These are phyloP conservation scores for Filobasidium uniguttulatum DNA, from an alignment of 1,284 basidiomycete genomes.

Conservation along the genomic window DNA sequence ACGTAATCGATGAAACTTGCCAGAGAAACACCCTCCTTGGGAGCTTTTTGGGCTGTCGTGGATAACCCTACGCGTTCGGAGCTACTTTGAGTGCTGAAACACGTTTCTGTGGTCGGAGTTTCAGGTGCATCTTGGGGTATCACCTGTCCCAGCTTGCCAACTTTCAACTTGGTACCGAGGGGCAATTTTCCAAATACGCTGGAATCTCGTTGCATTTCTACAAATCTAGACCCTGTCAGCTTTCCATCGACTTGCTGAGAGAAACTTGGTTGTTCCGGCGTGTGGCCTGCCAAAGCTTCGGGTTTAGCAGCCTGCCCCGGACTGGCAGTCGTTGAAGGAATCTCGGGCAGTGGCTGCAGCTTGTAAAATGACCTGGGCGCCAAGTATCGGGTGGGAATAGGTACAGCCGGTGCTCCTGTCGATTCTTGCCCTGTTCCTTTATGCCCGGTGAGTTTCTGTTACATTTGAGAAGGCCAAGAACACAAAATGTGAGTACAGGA, in stretches of 20 bases:
- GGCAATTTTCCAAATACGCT: not conserved
- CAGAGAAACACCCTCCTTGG: too few species aligned
- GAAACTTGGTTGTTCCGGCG: constrained; percentile 35
- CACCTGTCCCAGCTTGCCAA: not conserved
- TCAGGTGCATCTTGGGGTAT: not conserved
- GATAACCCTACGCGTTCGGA: too few species aligned
- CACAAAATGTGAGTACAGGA: too few species aligned
- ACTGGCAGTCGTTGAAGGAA: not conserved
- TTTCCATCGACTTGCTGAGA: constrained; percentile 49
- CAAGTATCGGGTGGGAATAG: constrained; percentile 10
- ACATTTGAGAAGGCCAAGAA: too few species aligned
- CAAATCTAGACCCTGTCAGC: constrained; percentile 52
- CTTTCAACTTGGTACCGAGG: not conserved
- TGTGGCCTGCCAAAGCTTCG: constrained; percentile 4
- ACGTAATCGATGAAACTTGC: too few species aligned
- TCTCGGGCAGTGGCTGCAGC: constrained; percentile 39
- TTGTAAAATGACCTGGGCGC: constrained; percentile 16
- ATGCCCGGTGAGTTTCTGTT: too few species aligned
- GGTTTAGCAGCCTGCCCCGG: constrained; percentile 19
- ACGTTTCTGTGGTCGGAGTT: not conserved
- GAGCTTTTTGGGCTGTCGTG: too few species aligned
- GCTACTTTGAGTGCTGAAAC: not conserved
- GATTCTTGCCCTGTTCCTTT: not conserved
- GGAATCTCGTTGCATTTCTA: constrained; percentile 53
- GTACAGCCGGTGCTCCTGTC: not conserved